Percentiles rank a stretch among this genome's conserved stretches.
These are phyloP conservation scores for Chrysochromulina parva DNA, from an alignment of 78 protist genomes.

Conservation along the genomic window DNA sequence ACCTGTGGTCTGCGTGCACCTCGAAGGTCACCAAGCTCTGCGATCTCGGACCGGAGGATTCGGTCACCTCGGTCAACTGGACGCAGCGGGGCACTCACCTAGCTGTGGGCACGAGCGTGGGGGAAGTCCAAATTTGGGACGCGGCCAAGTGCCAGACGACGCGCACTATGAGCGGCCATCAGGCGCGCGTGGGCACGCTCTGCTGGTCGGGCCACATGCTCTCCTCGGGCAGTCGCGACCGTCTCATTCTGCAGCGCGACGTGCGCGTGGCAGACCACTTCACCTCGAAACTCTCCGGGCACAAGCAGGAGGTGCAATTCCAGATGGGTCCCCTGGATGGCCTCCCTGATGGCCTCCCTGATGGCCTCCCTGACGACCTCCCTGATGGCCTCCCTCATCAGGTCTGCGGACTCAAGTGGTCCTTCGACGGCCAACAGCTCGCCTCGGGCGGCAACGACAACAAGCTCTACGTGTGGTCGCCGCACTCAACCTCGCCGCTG, in stretches of 20 bases:
- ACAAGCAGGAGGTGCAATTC: slow-evolving; percentile 49
- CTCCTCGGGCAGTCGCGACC: slow-evolving; percentile 43
- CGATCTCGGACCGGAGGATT: slow-evolving; percentile 10
- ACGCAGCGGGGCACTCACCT: slow-evolving; percentile 23
- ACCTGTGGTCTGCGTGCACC: slow-evolving; percentile 55
- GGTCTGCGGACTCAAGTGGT: slow-evolving; percentile 56
- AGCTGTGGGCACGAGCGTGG: slow-evolving; percentile 53
- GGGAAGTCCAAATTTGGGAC: slow-evolving; percentile 60
- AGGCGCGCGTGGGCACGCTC: slow-evolving; percentile 34
- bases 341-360: too few species aligned
- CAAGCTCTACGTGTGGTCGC: slow-evolving; percentile 5
- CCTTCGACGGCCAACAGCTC: slow-evolving; percentile 36
- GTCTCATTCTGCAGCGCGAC: not conserved
- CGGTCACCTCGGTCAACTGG: slow-evolving; percentile 34
- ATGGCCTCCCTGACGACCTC: too few species aligned
- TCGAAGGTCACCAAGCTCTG: slow-evolving; percentile 40
- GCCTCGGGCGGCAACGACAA: slow-evolving; percentile 63
- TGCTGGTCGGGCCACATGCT: slow-evolving; percentile 53
- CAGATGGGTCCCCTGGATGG: too few species aligned
- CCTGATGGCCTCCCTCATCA: too few species aligned
- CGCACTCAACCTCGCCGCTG: not conserved
- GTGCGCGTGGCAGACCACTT: slow-evolving; percentile 29
- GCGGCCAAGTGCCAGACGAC: not conserved
- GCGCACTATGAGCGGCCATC: slow-evolving; percentile 56
- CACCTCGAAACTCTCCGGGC: not conserved